Conservation (phyloP, 768 basidiomycete genomes). For the Rhodosporidiobolus odoratus region DNA sequence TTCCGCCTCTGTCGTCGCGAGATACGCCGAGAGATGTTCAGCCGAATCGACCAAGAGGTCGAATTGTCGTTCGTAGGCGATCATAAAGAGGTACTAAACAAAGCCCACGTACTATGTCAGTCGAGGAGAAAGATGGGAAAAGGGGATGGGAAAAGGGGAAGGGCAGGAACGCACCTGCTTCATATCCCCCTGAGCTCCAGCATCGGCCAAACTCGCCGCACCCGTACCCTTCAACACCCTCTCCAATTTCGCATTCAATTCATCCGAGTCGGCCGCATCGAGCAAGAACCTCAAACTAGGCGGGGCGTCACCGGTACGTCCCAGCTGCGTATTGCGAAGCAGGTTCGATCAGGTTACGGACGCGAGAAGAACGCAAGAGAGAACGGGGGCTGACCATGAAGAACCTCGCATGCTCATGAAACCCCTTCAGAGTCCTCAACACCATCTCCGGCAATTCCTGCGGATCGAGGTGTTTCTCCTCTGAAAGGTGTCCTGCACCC, state of each 20-base stretch:
- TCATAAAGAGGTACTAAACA: slow-evolving; percentile 20
- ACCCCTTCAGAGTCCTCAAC: slow-evolving; percentile 1
- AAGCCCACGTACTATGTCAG: neutral
- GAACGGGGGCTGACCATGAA: slow-evolving; percentile 8
- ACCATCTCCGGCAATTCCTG: slow-evolving; percentile 19
- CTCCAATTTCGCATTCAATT: neutral
- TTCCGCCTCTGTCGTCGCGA: neutral
- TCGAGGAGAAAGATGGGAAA: neutral
- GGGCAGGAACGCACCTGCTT: neutral
- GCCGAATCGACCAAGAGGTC: slow-evolving; percentile 24
- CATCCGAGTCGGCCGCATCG: slow-evolving; percentile 4
- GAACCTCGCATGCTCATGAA: slow-evolving; percentile 22
- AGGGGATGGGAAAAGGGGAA: too few species aligned
- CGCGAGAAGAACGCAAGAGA: rapidly evolving
- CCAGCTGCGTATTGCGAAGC: neutral
- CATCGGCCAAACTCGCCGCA: neutral
- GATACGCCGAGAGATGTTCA: slow-evolving; percentile 5
- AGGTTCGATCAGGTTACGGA: neutral
- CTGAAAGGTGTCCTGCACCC: too few species aligned
- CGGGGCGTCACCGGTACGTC: slow-evolving; percentile 14
- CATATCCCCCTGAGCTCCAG: neutral
- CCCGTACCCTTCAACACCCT: neutral
- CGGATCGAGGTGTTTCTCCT: neutral
- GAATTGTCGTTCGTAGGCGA: slow-evolving; percentile 17
- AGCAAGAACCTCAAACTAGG: neutral